These are phyloP conservation scores for Mucor lusitanicus DNA, from an alignment of 371 early-diverging fungal species.

Conservation along the genomic window DNA sequence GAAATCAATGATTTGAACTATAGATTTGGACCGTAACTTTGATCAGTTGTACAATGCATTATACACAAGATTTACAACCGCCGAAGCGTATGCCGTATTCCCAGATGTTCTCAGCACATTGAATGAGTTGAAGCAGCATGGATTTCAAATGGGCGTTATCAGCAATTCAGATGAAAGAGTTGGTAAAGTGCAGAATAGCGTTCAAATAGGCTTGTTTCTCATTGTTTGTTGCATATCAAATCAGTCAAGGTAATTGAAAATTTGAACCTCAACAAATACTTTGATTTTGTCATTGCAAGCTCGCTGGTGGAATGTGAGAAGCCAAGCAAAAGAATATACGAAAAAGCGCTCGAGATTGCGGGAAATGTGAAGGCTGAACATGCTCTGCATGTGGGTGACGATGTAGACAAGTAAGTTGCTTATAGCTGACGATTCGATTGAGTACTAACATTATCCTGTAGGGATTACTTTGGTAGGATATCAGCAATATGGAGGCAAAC, in stretches of 20 bases:
- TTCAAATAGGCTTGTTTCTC: neutral
- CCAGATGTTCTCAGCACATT: constrained; percentile 40
- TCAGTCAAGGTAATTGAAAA: constrained; percentile 41
- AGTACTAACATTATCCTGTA: neutral
- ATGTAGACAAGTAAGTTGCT: constrained; percentile 25
- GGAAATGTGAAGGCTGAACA: constrained; percentile 16
- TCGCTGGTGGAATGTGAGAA: constrained; percentile 38
- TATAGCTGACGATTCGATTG: neutral
- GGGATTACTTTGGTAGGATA: constrained; percentile 22
- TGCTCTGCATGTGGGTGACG: constrained; percentile 31
- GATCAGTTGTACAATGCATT: constrained; percentile 33
- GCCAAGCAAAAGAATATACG: constrained; percentile 39
- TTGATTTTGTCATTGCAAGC: constrained; percentile 47
- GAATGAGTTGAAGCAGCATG: constrained; percentile 28
- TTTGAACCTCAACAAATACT: constrained; percentile 35
- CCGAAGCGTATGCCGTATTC: constrained; percentile 46
- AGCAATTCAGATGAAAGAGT: constrained; percentile 53
- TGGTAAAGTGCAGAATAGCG: constrained; percentile 22
- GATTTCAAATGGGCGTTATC: constrained; percentile 47
- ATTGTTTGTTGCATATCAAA: neutral
- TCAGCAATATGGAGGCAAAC: neutral
- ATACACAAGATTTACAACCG: constrained; percentile 40
- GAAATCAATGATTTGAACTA: neutral
- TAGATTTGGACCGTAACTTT: constrained; percentile 42
- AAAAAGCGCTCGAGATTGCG: constrained; percentile 31